These are phyloP conservation scores for Isabelozyma gotoi DNA, from an alignment of 805 yeast species.

Conservation along the genomic window DNA sequence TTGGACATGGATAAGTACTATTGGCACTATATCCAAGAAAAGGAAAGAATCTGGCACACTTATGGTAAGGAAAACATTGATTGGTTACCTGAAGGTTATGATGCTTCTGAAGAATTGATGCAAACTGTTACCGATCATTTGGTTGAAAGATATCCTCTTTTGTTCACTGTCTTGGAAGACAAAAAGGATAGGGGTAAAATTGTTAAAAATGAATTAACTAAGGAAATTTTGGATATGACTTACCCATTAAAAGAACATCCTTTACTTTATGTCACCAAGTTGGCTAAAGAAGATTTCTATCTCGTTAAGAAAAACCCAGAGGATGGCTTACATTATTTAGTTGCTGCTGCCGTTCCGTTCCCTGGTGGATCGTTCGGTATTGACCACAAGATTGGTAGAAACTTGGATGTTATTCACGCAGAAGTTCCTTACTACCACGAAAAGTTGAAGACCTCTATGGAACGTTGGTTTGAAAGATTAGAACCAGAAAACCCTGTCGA, in stretches of 20 bases:
- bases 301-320: slow-evolving; percentile 56
- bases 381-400: slow-evolving; percentile 56
- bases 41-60: slow-evolving; percentile 53
- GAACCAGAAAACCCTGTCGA: slow-evolving; percentile 63
- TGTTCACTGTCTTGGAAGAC: slow-evolving; percentile 49
- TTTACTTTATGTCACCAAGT: slow-evolving; percentile 56
- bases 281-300: slow-evolving; percentile 78
- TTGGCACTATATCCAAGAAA: slow-evolving; percentile 63
- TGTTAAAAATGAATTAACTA: slow-evolving; percentile 59
- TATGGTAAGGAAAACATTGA: slow-evolving; percentile 64
- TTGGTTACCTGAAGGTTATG: slow-evolving; percentile 65
- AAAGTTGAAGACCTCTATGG: slow-evolving; percentile 68
- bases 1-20: slow-evolving; percentile 78
- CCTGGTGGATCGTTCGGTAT: slow-evolving; percentile 78
- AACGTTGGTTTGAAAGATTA: slow-evolving; percentile 67
- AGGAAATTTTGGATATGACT: slow-evolving; percentile 60
- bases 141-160: slow-evolving; percentile 59
- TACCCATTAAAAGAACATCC: slow-evolving; percentile 65
- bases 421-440: slow-evolving; percentile 70
- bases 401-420: slow-evolving; percentile 61
- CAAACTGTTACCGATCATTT: slow-evolving; percentile 60
- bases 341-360: slow-evolving; percentile 76
- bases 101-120: slow-evolving; percentile 63
- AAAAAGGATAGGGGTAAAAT: slow-evolving; percentile 48
- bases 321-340: slow-evolving; percentile 58